Conservation (phyloP, 176 grass and related monocot species). For the Areca catechu region DNA sequence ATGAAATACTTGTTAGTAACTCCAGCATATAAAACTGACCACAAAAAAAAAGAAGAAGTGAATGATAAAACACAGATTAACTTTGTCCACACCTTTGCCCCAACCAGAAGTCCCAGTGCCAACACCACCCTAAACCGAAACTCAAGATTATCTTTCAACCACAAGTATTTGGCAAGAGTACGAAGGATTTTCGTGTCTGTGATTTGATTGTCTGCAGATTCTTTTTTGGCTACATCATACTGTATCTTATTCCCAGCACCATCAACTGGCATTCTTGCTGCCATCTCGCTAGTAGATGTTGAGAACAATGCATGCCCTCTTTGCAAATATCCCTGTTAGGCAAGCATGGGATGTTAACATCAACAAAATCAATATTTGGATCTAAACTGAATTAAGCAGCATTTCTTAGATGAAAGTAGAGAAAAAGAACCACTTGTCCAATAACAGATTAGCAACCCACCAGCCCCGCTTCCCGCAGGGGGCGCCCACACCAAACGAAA, state of each 20-base stretch:
- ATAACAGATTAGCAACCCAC: too few relatives aligned
- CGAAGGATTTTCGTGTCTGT: slow-evolving; percentile 63
- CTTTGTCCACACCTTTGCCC: slow-evolving; percentile 62
- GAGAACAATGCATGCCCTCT: slow-evolving; percentile 64
- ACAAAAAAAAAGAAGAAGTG: too few relatives aligned
- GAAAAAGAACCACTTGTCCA: too few relatives aligned
- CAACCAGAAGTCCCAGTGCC: slow-evolving; percentile 69
- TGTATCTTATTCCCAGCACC: slow-evolving; percentile 40
- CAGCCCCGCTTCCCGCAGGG: too few relatives aligned
- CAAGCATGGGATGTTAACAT: too few relatives aligned
- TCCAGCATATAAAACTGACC: too few relatives aligned
- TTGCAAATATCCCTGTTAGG: slow-evolving; percentile 29
- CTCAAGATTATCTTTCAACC: slow-evolving; percentile 70
- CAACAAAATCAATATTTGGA: too few relatives aligned
- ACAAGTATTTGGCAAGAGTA: slow-evolving; percentile 72
- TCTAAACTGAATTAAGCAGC: too few relatives aligned
- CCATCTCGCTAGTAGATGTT: slow-evolving; percentile 51
- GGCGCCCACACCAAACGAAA: too few relatives aligned
- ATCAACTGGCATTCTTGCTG: slow-evolving; percentile 26
- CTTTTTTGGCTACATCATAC: slow-evolving; percentile 40
- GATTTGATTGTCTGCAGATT: slow-evolving; percentile 49
- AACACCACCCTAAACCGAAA: slow-evolving; percentile 79
- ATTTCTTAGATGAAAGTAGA: too few relatives aligned
- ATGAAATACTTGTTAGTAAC: too few relatives aligned
- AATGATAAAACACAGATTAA: too few relatives aligned